Base-by-base conservation (phyloP, 495 filamentous ascomycete species). In the Cercophora newfieldiana region DNA sequence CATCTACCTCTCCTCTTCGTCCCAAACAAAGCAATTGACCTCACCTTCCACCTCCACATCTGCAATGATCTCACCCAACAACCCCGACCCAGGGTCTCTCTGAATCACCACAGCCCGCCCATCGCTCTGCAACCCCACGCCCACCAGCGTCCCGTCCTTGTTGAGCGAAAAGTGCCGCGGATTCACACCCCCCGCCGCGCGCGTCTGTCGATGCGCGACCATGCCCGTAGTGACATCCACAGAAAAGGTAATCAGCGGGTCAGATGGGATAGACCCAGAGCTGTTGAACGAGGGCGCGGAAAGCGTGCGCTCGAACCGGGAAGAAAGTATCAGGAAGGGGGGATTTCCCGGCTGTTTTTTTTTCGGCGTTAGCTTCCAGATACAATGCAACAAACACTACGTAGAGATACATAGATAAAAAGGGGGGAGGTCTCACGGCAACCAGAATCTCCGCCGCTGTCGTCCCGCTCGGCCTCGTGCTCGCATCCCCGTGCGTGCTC, bases 111-210 rank as follows among this genome's bases (percentile, higher is more conserved):
- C 88, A 6, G 90, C 85, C 50, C 82, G 83, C 29, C 81, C 78
- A 61, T 83, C 84, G 3, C 70, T 76, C 75, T 90, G 87, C 66
- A 89, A 79, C n/a, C 85, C 87, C 55, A 89, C 82, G 1, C 86
- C 88, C 2, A 88, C 79, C 53, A 87, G 71, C 68, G 81, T 82
- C 1, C 89, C 89, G 6, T 80, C 82, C 64, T 80, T 80, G 69
- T 88, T 91, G 68, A 93, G 77, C 33, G 82, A 85, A 72, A 92
- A 87, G 30, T 90, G 87, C 48, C 90, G 77, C 6, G 91, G 90
- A 53, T 80, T 77, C 5, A 75, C 68, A 3, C 90, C 90, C 25
- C 85, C 86, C 3, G 89, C 82, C 0, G 87, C 75, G 14, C 77
- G 81, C 19, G 83, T 73, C 48, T 86, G 78, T 6, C 83, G 72